Evolutionary conservation across 2,329 filamentous ascomycete species (phyloP), one percentile per base, ranked within the genome.

Genomic region (Pyrenochaeta sp.): DNA sequence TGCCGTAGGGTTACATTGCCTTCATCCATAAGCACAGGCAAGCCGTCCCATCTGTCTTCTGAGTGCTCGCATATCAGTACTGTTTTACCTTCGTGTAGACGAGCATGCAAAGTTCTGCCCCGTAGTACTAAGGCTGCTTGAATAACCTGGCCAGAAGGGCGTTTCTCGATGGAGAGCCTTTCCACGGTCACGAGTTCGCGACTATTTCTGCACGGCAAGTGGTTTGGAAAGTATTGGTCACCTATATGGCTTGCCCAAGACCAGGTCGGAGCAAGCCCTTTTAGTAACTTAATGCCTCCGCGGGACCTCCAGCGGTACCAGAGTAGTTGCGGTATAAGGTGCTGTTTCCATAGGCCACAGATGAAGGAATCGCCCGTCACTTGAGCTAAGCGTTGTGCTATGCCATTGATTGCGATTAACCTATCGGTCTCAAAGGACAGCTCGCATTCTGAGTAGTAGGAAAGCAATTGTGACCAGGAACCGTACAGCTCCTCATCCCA

Each of bases 191-290:
- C 32, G 13, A 8, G 15, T 7, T 4, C 22, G n/a, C 19, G 22
- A 3, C 32, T 17, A 35, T 23, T 13, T 5, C 11, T 17, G 19
- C 32, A 35, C 7, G 5, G 7, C 11, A 22, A 7, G n/a, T 35
- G 32, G 7, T 14, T 20, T 35, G n/a, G 13, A 14, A 17, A 13
- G 5, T 3, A 6, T 6, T 14, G 4, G 3, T 3, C 3, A 4
- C 14, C 6, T 14, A 14, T 35, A 3, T 22, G 8, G 13, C 32
- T 35, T 35, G 32, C 32, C 32, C 32, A 35, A 15, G 19, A 22
- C 32, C 32, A 35, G 20, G 19, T 35, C 7, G 32, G 32, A 14
- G 32, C 32, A 22, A 18, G 11, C 32, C 32, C 22, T 9, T 23
- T 13, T 14, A 10, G 14, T n/a, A n/a, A n/a, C n/a, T n/a, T n/a